Evolutionary conservation across 2,329 filamentous ascomycete species (phyloP), one percentile per base, ranked within the genome.

Genomic region (Trematosphaeria pertusa): DNA sequence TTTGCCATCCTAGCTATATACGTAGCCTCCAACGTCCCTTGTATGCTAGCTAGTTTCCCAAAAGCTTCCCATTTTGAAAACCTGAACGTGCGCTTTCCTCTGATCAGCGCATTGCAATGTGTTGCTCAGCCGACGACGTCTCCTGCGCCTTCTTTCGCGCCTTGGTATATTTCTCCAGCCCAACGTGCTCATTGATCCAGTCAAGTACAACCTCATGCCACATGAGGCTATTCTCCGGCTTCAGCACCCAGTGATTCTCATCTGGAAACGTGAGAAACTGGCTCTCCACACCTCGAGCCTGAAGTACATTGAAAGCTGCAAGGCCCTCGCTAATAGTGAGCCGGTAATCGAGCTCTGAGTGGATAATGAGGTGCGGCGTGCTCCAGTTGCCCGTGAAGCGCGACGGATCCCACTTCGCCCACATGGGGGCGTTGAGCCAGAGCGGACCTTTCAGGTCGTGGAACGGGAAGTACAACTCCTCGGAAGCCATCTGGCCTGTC

Each of bases 281-380:
- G 69, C 89, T 94, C 15, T 89, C 86, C 1, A 96, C 81, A 0
- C 85, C 85, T 41, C 82, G 81, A 18, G 84, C 82, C 73, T 96
- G 91, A 21, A 96, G 76, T 6, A 91, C 86, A 55, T 96, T 95
- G 75, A 96, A 96, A 41, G 90, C 88, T 2, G 88, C 83, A 42
- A 96, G 72, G 0, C 91, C 92, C 71, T 97, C 93, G 0, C 87
- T 85, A 43, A 97, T 86, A 0, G 91, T 88, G 19, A 97, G 76
- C 14, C 93, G 83, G 68, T 96, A 97, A 71, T 97, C 93, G 22
- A 94, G 80, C 62, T 94, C 90, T 64, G 86, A 93, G 72, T 97
- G 93, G 43, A 97, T 91, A 50, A 95, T 86, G 52, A 99, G 78
- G 72, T 94, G 87, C 0, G 94, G 94, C 1, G 92, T 97, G 1